Conservation (phyloP, 495 filamentous ascomycete species). For the Penicillium chermesinum region DNA sequence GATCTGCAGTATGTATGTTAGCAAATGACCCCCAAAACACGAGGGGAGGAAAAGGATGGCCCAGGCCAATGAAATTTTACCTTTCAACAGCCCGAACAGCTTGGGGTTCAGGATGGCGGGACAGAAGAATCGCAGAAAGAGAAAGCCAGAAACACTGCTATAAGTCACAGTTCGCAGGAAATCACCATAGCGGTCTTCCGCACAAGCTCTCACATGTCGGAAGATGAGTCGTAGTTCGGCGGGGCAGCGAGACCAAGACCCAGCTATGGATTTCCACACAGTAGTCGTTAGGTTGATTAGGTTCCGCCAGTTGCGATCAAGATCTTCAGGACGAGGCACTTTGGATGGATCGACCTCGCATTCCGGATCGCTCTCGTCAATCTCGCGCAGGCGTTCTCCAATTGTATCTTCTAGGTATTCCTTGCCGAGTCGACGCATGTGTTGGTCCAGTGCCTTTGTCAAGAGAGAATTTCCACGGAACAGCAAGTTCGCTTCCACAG, state of each 20-base stretch:
- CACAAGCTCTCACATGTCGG: slow-evolving; percentile 87
- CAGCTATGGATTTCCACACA: slow-evolving; percentile 78
- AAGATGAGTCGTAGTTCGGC: slow-evolving; percentile 82
- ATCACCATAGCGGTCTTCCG: slow-evolving; percentile 96
- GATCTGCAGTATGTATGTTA: slow-evolving; percentile 49
- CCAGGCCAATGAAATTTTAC: slow-evolving; percentile 35
- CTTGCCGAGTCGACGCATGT: slow-evolving; percentile 91
- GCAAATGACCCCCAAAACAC: no score
- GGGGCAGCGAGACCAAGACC: slow-evolving; percentile 68
- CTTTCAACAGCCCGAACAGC: slow-evolving; percentile 85
- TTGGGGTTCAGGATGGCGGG: slow-evolving; percentile 96
- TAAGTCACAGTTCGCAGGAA: slow-evolving; percentile 89
- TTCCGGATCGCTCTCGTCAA: slow-evolving; percentile 81
- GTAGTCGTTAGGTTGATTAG: slow-evolving; percentile 71
- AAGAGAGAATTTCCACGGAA: slow-evolving; percentile 94
- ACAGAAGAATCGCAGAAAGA: slow-evolving; percentile 95
- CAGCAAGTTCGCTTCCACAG: slow-evolving; percentile 82
- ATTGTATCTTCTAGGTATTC: slow-evolving; percentile 90
- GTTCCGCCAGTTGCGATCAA: slow-evolving; percentile 78
- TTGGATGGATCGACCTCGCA: slow-evolving; percentile 89
- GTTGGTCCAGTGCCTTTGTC: slow-evolving; percentile 87
- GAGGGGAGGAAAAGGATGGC: no score
- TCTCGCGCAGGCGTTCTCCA: slow-evolving; percentile 75
- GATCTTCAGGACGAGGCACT: slow-evolving; percentile 63
- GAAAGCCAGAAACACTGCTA: slow-evolving; percentile 92